Evolutionary conservation across 331 rosid genomes (phyloP), one percentile per base, ranked within the genome.

Genomic region (Quercus tomentella): DNA sequence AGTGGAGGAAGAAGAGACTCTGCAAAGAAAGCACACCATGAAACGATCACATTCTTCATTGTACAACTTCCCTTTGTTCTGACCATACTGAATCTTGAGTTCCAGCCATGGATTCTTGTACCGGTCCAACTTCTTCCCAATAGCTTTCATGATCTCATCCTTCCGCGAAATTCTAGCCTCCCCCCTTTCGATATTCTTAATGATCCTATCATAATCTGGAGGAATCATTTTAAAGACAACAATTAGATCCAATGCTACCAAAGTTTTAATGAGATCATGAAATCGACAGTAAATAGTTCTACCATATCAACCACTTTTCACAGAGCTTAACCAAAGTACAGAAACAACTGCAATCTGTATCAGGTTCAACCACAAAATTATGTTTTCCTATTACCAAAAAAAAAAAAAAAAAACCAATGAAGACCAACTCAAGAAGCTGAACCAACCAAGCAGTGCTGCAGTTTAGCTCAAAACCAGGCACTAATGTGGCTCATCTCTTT

Each of bases 81-180:
- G 99, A 72, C 99, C 99, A 80, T 95, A 95, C 61, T 87, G 96
- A 82, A 95, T 95, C 87, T 93, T 95, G 79, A 95, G 82, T 85
- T 95, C 99, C 76, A 93, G 84, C 99, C 99, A 95, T 15, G 99
- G 99, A 86, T 95, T 95, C 92, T 90, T 95, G 89, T 95, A 95
- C 69, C 98, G 94, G 72, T 93, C 97, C 91, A 95, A 79, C 87
- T 95, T 95, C 90, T 95, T 95, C 70, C 97, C 99, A 82, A 95
- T 93, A 75, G 99, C 99, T 85, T 95, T 95, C 99, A 93, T 95
- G 82, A 95, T 95, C 88, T 95, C 98, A 81, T 95, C 99, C 73
- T 95, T 95, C 45, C 98, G 92, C 23, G 99, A 91, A 82, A 95
- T 95, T 83, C 99, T 90, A 0, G 97, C 96, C 87, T 95, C 99